Base-by-base conservation (phyloP, 108 stramenopile genomes). In the Pseudonitzschia multiseries region DNA sequence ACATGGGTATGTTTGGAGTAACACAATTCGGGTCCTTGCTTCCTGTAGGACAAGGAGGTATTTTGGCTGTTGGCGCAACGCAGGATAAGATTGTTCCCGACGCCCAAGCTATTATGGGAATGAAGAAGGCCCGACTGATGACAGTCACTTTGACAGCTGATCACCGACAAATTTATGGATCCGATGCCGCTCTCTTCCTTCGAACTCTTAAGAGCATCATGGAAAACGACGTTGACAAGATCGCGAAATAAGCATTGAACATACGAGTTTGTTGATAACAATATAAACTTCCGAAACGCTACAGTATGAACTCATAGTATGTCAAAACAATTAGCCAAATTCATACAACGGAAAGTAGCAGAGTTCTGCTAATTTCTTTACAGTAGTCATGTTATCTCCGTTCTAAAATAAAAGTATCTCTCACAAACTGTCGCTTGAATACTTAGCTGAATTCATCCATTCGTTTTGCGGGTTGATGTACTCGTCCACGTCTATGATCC, bases 1-100 rank as follows among this genome's bases (percentile, higher is more conserved):
- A 99, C 85, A 93, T 99, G 78, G 98, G 98, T 42, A 99, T 99
- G 98, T 97, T 97, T 79, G 97, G 96, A 20, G 97, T 99, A 2
- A 85, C 93, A 33, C 79, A 93, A 65, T 99, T 99, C 68, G 97
- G 94, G 70, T 96, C 98, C 18, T 96, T 99, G 74, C 94, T 99
- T 46, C 97, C 98, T 28, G 75, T 80, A 3, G 95, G 95, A 62
- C 78, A 76, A 73, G 98, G 98, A 8, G 90, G 92, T 32, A 99
- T 99, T 63, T 83, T 99, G 26, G 98, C 98, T 36, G 92, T 99
- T 51, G 96, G 92, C 13, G 96, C 85, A n/a, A 93, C 93, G 21
- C 86, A 90, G 72, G 90, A 92, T 66, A 71, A 79, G 69, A 84
- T 94, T 71, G 91, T 92, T 13, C 91, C 96, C 13, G 79, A 80